Percentiles rank a stretch among this genome's conserved stretches.
Evolutionary conservation across 495 filamentous ascomycete species (phyloP).

Genomic region (Pseudevernia furfuracea): DNA sequence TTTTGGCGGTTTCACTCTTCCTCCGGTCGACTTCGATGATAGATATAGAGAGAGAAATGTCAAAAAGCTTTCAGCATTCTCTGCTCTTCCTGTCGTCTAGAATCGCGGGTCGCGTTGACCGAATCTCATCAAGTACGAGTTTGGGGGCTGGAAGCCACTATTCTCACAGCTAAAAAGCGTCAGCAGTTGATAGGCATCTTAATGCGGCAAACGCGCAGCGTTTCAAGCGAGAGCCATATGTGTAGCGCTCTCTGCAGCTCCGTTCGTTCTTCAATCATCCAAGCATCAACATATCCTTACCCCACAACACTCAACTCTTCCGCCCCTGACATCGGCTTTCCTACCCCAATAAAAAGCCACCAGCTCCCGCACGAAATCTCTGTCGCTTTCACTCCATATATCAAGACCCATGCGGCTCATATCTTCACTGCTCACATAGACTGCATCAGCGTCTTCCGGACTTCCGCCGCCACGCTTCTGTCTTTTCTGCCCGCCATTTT

Average conservation of each 20-base stretch:
- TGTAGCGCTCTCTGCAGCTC: not conserved
- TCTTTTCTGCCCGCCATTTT: slow-evolving; percentile 22
- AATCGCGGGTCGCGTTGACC: not conserved
- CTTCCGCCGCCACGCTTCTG: slow-evolving; percentile 12
- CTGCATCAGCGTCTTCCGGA: slow-evolving; percentile 28
- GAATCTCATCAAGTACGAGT: not conserved
- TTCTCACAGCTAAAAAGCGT: not conserved
- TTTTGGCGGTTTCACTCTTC: not conserved
- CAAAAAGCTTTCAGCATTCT: not conserved
- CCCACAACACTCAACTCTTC: slow-evolving; percentile 73
- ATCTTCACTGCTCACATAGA: slow-evolving; percentile 60
- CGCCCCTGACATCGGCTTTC: slow-evolving; percentile 58
- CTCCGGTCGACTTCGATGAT: not conserved
- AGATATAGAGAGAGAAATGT: not conserved
- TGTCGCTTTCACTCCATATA: slow-evolving; percentile 73
- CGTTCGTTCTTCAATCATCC: not conserved
- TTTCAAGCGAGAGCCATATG: not conserved
- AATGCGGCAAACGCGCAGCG: too few relatives aligned
- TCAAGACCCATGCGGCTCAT: slow-evolving; percentile 77
- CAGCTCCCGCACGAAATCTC: slow-evolving; percentile 62
- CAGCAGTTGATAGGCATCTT: not conserved
- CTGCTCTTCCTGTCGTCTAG: not conserved
- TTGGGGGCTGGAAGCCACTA: not conserved
- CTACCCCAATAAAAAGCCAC: slow-evolving; percentile 64
- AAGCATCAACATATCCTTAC: slow-evolving; percentile 60